Conservation (phyloP, 2,329 filamentous ascomycete genomes). For the Phyllosticta citrichinensis region DNA sequence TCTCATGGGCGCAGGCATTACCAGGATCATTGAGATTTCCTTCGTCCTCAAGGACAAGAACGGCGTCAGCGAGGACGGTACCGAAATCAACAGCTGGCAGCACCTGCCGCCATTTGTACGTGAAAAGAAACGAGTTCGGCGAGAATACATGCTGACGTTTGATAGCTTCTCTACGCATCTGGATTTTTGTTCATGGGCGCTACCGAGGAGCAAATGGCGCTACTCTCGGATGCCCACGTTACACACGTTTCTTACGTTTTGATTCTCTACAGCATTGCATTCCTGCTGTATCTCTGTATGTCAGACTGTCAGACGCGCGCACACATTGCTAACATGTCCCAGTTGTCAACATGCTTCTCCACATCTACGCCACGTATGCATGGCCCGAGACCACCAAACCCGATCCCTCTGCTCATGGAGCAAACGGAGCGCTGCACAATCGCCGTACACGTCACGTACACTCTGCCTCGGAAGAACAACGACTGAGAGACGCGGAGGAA, state of each 20-base stretch:
- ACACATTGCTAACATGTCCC: slow-evolving; percentile 1
- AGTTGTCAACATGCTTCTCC: slow-evolving; percentile 75
- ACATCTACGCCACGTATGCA: slow-evolving; percentile 63
- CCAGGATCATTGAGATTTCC: slow-evolving; percentile 80
- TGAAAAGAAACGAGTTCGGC: not conserved
- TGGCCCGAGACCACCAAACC: slow-evolving; percentile 33
- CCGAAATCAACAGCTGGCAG: slow-evolving; percentile 62
- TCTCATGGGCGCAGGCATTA: slow-evolving; percentile 77
- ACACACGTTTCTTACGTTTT: slow-evolving; percentile 88
- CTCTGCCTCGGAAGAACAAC: slow-evolving; percentile 40
- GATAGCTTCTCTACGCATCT: slow-evolving; percentile 74
- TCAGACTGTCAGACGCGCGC: slow-evolving; percentile 14
- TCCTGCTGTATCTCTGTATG: slow-evolving; percentile 78
- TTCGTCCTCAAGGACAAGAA: slow-evolving; percentile 72
- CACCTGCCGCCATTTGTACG: slow-evolving; percentile 61
- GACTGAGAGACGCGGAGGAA: slow-evolving; percentile 72
- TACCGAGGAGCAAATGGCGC: slow-evolving; percentile 87
- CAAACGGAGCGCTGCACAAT: slow-evolving; percentile 21
- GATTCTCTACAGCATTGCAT: slow-evolving; percentile 82
- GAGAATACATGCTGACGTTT: slow-evolving; percentile 15
- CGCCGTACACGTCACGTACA: slow-evolving; percentile 18
- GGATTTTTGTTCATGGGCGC: slow-evolving; percentile 97
- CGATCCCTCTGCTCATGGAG: slow-evolving; percentile 25
- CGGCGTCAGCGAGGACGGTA: slow-evolving; percentile 55
- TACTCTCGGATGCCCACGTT: slow-evolving; percentile 63